These are phyloP conservation scores for Posidonia oceanica DNA, from an alignment of 116 monocot species.

Conservation along the genomic window DNA sequence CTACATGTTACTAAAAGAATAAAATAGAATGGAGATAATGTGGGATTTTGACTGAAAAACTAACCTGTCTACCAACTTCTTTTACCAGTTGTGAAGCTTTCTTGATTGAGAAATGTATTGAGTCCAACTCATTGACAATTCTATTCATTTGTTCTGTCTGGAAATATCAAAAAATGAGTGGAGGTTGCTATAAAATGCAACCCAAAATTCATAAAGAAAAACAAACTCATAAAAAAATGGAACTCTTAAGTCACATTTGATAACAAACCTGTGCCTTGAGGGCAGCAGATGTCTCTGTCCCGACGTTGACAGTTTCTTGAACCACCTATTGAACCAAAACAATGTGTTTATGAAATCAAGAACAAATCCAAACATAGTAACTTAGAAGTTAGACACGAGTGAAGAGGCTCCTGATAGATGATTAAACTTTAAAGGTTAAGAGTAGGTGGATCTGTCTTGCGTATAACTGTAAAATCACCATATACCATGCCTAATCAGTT, in stretches of 20 bases:
- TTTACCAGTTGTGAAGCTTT: constrained; percentile 74
- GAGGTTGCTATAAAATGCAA: not conserved
- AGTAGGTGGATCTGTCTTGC: too few relatives aligned
- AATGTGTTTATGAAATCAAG: not conserved
- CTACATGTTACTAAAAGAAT: not conserved
- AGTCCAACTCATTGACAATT: constrained; percentile 82
- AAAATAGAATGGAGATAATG: not conserved
- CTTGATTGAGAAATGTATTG: constrained; percentile 76
- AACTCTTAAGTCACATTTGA: constrained; percentile 3
- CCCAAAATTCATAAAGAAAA: not conserved
- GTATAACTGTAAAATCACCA: too few relatives aligned
- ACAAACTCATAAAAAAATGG: not conserved
- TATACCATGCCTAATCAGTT: too few relatives aligned
- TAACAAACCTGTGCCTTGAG: constrained; percentile 81
- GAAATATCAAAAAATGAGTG: constrained; percentile 1
- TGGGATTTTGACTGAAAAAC: not conserved
- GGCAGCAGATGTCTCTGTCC: constrained; percentile 73
- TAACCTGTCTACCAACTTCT: constrained; percentile 82
- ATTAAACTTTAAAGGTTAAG: too few relatives aligned
- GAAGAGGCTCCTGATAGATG: too few relatives aligned
- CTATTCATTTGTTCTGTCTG: constrained; percentile 94
- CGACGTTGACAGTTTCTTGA: constrained; percentile 75
- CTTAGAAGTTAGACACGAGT: not conserved
- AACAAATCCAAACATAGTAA: not conserved
- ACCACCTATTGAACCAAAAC: constrained; percentile 44